Evolutionary conservation across 306 rosid genomes (phyloP).

Genomic region (Casuarina glauca): DNA sequence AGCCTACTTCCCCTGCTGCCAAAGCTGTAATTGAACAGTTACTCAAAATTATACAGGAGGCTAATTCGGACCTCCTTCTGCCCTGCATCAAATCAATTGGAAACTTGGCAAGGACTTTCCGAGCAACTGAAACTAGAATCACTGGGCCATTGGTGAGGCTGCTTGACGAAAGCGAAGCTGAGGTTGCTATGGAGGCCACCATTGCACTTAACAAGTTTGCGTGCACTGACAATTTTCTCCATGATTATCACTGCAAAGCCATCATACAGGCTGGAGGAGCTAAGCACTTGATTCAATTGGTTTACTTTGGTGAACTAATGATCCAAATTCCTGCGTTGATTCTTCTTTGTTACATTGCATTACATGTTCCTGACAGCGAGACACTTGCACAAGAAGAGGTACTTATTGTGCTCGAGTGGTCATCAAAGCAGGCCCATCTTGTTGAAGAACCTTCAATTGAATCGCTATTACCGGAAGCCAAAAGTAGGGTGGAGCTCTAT

Average conservation of each 20-base stretch:
- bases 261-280: conserved; percentile 68
- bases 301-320: conserved; percentile 64
- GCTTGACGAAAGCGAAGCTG: conserved; percentile 60
- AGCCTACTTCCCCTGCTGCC: conserved; percentile 75
- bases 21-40: conserved; percentile 66
- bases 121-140: conserved; percentile 66
- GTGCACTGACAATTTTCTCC: conserved; percentile 60
- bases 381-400: conserved; percentile 74
- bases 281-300: conserved; percentile 63
- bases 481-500: conserved; percentile 75
- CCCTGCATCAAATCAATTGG: conserved; percentile 58
- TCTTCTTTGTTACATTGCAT: conserved; percentile 55
- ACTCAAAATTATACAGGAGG: conserved; percentile 45
- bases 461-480: conserved; percentile 59
- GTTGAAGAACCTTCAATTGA: conserved; percentile 37
- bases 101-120: conserved; percentile 66
- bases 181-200: conserved; percentile 47
- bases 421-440: conserved; percentile 55
- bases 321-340: conserved; percentile 57
- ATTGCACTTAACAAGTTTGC: conserved; percentile 65
- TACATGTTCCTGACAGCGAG: conserved; percentile 78
- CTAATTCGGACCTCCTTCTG: conserved; percentile 41
- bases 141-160: conserved; percentile 60
- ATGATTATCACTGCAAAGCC: conserved; percentile 73
- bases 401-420: conserved; percentile 75